phyloP scores from a whole-genome alignment of 805 yeast genomes.

The Teunomyces tritomae region DNA sequence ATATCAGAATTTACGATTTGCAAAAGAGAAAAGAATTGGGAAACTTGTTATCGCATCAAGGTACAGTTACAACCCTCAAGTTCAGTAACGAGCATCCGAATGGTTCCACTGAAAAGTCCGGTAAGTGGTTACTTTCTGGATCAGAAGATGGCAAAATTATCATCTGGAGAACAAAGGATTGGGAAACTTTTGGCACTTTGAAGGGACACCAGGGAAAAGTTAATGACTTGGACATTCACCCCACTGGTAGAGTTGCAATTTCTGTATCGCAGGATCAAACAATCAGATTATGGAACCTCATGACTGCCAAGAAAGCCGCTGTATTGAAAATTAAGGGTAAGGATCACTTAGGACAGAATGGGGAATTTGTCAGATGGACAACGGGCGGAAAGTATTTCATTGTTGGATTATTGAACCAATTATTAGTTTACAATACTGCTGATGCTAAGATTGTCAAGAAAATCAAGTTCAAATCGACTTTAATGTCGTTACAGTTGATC shows the following conservation, averaged over 20 bases:
- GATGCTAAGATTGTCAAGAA: slow-evolving; percentile 58
- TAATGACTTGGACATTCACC: slow-evolving; percentile 85
- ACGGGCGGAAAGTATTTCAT: slow-evolving; percentile 65
- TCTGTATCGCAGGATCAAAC: slow-evolving; percentile 85
- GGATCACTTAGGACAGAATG: slow-evolving; percentile 64
- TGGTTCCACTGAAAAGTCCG: slow-evolving; percentile 39
- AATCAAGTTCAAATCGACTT: slow-evolving; percentile 49
- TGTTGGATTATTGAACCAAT: slow-evolving; percentile 67
- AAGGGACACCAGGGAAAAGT: slow-evolving; percentile 87
- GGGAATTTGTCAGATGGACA: slow-evolving; percentile 68
- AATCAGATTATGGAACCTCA: slow-evolving; percentile 87
- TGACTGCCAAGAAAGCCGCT: slow-evolving; percentile 95
- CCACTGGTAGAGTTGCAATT: slow-evolving; percentile 84
- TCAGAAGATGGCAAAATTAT: slow-evolving; percentile 88
- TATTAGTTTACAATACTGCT: slow-evolving; percentile 63
- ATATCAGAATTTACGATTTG: slow-evolving; percentile 87
- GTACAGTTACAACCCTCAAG: slow-evolving; percentile 74
- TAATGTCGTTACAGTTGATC: slow-evolving; percentile 66
- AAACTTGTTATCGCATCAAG: slow-evolving; percentile 82
- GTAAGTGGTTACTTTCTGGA: slow-evolving; percentile 88
- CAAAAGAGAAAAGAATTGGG: slow-evolving; percentile 94
- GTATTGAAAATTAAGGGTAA: slow-evolving; percentile 67
- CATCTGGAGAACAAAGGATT: slow-evolving; percentile 94
- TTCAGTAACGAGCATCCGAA: slow-evolving; percentile 55
- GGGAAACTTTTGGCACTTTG: slow-evolving; percentile 87